These are phyloP conservation scores for Domatiomyces globalis DNA, from an alignment of 2,329 filamentous ascomycete genomes.

Conservation along the genomic window DNA sequence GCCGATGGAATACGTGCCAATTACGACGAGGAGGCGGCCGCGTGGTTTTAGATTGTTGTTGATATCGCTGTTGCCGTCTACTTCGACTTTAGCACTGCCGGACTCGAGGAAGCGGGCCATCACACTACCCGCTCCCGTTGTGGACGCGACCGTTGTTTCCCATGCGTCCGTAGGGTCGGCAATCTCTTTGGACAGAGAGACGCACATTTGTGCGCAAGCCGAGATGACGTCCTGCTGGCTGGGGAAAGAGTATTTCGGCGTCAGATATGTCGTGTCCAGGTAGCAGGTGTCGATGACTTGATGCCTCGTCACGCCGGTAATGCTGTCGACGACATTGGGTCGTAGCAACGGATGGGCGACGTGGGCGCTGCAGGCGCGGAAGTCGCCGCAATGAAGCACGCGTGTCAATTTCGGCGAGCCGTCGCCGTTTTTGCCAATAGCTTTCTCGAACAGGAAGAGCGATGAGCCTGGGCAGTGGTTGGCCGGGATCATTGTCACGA, in stretches of 20 bases:
- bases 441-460: slow-evolving; percentile 81
- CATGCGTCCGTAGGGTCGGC: slow-evolving; percentile 42
- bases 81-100: slow-evolving; percentile 19
- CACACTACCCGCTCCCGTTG: slow-evolving; percentile 36
- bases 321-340: slow-evolving; percentile 56
- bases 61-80: slow-evolving; percentile 25
- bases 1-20: slow-evolving; percentile 94
- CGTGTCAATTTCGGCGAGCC: slow-evolving; percentile 48
- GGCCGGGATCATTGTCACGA: slow-evolving; percentile 86
- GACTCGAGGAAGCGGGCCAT: slow-evolving; percentile 50
- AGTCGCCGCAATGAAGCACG: slow-evolving; percentile 90
- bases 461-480: slow-evolving; percentile 96
- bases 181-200: slow-evolving; percentile 55
- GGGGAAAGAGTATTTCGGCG: slow-evolving; percentile 89
- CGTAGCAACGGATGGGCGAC: slow-evolving; percentile 66
- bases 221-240: slow-evolving; percentile 74
- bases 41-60: slow-evolving; percentile 24
- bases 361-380: slow-evolving; percentile 76
- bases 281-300: slow-evolving; percentile 94
- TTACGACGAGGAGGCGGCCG: slow-evolving; percentile 72
- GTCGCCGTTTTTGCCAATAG: slow-evolving; percentile 44
- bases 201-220: slow-evolving; percentile 76
- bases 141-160: slow-evolving; percentile 42
- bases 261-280: slow-evolving; percentile 91
- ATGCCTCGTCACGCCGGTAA: slow-evolving; percentile 57